Conservation (phyloP, 192 early-diverging fungal species). For the Coemansia sp. region DNA sequence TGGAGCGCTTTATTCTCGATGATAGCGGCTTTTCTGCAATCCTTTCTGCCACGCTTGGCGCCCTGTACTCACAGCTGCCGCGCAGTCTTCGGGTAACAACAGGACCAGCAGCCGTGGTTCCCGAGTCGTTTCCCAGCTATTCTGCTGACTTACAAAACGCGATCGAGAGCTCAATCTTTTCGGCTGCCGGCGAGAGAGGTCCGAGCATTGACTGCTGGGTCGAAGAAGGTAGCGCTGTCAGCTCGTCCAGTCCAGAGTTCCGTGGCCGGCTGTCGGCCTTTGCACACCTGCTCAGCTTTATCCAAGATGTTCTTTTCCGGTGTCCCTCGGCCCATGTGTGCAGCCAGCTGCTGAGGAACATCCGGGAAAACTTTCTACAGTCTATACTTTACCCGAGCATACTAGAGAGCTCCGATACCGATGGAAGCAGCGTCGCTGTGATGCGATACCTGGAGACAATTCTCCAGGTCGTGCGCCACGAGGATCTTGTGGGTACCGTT, state of each 20-base stretch:
- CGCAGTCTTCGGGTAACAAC: conserved; percentile 62
- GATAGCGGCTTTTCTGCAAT: conserved; percentile 80
- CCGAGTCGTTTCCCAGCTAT: conserved; percentile 50
- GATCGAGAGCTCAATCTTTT: conserved; percentile 59
- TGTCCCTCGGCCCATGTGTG: conserved; percentile 41
- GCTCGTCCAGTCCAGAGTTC: conserved; percentile 58
- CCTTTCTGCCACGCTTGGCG: conserved; percentile 80
- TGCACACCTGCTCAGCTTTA: conserved; percentile 31
- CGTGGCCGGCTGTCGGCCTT: conserved; percentile 38
- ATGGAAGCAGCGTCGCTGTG: conserved; percentile 84
- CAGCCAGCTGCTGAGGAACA: conserved; percentile 58
- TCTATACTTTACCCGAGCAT: conserved; percentile 85
- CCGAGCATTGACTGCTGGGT: conserved; percentile 67
- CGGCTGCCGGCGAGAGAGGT: conserved; percentile 63
- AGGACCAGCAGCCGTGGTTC: conserved; percentile 37
- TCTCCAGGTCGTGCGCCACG: conserved; percentile 69
- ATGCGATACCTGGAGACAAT: conserved; percentile 88
- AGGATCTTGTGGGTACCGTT: conserved; percentile 69
- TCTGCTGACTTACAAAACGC: conserved; percentile 46
- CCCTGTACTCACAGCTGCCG: conserved; percentile 87
- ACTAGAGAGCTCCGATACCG: conserved; percentile 83
- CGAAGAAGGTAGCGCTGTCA: conserved; percentile 64
- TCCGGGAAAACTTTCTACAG: conserved; percentile 78
- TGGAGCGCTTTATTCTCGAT: conserved; percentile 77
- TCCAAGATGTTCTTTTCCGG: conserved; percentile 44